These are phyloP conservation scores for Pseudocercospora crystallina DNA, from an alignment of 2,329 filamentous ascomycete species.

Conservation along the genomic window DNA sequence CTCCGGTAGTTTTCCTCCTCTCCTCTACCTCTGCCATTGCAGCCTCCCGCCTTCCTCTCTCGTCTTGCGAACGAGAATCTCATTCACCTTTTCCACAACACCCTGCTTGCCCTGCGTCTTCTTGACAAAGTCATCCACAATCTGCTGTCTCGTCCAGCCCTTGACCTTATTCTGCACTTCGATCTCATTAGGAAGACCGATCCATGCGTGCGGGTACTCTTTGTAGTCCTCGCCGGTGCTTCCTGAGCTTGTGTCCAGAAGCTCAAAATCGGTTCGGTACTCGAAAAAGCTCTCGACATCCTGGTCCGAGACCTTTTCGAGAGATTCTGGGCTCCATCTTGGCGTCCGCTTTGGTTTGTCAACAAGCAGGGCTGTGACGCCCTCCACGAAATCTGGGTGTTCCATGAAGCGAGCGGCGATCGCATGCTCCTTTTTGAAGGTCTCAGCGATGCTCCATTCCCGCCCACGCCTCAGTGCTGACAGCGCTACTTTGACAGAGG, in stretches of 20 bases:
- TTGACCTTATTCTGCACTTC: constrained; percentile 53
- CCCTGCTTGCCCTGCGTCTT: constrained; percentile 47
- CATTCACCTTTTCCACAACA: constrained; percentile 59
- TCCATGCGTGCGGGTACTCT: constrained; percentile 69
- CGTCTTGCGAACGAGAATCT: constrained; percentile 56
- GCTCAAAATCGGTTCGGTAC: constrained; percentile 50
- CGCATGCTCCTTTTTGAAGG: constrained; percentile 81
- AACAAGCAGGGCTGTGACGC: constrained; percentile 79
- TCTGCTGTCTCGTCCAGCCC: constrained; percentile 35
- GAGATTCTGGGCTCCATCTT: constrained; percentile 71
- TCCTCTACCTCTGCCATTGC: no score
- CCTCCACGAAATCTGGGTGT: constrained; percentile 86
- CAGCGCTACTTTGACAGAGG: constrained; percentile 78
- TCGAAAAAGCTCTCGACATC: constrained; percentile 63
- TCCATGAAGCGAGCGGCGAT: constrained; percentile 88
- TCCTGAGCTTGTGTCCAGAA: constrained; percentile 48
- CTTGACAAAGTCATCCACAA: constrained; percentile 42
- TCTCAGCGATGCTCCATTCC: constrained; percentile 76
- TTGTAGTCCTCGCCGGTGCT: constrained; percentile 57
- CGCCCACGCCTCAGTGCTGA: constrained; percentile 75
- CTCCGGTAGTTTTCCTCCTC: no score
- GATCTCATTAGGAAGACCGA: constrained; percentile 72
- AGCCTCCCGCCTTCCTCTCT: constrained; percentile 12
- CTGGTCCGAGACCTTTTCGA: constrained; percentile 63
- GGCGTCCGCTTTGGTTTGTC: constrained; percentile 66